phyloP scores from a whole-genome alignment of 345 rosid species.

The Bruguiera sexangula region DNA sequence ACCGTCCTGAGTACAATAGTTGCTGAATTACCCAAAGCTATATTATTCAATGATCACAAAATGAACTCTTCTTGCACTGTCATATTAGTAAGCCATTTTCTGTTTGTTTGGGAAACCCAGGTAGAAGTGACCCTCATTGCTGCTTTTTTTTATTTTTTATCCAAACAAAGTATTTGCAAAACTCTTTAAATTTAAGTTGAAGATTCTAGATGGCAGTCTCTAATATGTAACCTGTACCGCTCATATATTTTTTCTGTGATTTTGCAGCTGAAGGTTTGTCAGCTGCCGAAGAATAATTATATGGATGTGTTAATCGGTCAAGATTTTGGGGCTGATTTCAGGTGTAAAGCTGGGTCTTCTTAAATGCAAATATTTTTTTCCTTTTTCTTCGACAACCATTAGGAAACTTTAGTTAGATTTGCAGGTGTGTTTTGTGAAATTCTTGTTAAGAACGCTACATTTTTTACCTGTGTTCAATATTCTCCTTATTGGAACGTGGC shows the following conservation, averaged over 20 bases:
- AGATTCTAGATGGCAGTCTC: too few species aligned
- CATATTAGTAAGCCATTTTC: too few species aligned
- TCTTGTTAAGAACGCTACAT: background rate
- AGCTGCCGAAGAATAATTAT: conserved; percentile 23
- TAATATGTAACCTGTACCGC: too few species aligned
- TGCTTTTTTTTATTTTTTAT: too few species aligned
- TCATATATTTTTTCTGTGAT: background rate
- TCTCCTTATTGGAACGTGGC: conserved; percentile 12
- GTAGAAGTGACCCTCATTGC: too few species aligned
- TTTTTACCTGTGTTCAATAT: conserved; percentile 7
- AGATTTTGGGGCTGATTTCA: conserved; percentile 22
- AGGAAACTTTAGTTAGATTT: conserved; percentile 33
- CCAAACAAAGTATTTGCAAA: too few species aligned
- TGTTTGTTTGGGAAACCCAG: too few species aligned
- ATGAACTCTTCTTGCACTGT: too few species aligned
- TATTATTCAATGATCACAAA: too few species aligned
- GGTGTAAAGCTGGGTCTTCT: conserved; percentile 32
- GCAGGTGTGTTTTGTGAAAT: conserved; percentile 16
- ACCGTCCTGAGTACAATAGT: too few species aligned
- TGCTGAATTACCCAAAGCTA: too few species aligned
- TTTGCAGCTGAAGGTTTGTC: conserved; percentile 41
- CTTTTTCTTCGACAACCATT: conserved; percentile 18
- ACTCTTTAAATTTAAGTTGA: too few species aligned
- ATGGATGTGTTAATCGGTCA: conserved; percentile 17
- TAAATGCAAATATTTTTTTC: conserved; percentile 25